phyloP scores from a whole-genome alignment of 148 eudicot species.

The Linanthus parryae region DNA sequence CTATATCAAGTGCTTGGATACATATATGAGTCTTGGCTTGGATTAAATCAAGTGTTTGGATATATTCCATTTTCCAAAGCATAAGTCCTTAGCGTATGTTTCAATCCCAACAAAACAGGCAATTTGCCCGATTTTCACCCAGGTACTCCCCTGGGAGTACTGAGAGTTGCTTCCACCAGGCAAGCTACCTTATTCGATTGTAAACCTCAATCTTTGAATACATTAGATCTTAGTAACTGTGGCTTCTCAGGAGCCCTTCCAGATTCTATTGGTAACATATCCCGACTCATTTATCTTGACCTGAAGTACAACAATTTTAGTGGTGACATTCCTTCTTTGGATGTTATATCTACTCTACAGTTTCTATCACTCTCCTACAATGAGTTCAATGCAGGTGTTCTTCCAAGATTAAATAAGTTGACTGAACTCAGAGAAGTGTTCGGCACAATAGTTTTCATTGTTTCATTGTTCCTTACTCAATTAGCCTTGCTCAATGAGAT shows the following conservation, averaged over 20 bases:
- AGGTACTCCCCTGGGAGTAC: neutral
- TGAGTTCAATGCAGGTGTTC: neutral
- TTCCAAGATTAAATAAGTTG: conserved; percentile 10
- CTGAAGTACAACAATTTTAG: conserved; percentile 10
- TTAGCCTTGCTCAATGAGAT: too few relatives aligned
- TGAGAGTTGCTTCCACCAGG: conserved; percentile 18
- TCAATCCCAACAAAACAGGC: conserved; percentile 13
- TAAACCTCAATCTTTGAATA: conserved; percentile 12
- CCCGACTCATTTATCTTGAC: conserved; percentile 1
- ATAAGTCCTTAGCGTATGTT: conserved; percentile 9
- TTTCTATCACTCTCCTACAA: neutral
- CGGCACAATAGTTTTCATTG: neutral
- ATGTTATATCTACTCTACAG: neutral
- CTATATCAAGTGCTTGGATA: too few relatives aligned
- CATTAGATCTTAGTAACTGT: neutral
- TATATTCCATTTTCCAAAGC: conserved; percentile 20
- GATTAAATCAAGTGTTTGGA: too few relatives aligned
- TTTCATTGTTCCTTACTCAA: conserved; percentile 17
- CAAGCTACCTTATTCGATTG: conserved; percentile 25
- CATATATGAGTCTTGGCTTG: too few relatives aligned
- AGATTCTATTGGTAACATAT: conserved; percentile 9
- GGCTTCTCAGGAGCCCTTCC: conserved; percentile 21
- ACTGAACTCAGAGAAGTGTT: neutral
- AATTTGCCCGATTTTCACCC: conserved; percentile 23
- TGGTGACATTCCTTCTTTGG: conserved; percentile 12